Percentiles rank a stretch among this genome's conserved stretches.
These are phyloP conservation scores for Blastocystis sp. DNA, from an alignment of 352 stramenopile genomes.

Conservation along the genomic window DNA sequence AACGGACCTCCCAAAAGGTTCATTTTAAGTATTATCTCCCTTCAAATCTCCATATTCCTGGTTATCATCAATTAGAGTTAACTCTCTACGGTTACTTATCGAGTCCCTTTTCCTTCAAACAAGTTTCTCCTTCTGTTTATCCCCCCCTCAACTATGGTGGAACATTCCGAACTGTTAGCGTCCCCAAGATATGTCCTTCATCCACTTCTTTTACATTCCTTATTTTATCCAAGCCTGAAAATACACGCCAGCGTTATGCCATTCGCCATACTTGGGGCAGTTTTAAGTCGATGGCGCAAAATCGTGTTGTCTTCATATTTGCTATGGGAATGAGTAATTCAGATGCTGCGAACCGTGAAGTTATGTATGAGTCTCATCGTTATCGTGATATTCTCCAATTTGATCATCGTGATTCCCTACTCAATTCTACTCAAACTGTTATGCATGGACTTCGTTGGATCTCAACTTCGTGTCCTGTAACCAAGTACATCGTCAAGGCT, in stretches of 20 bases:
- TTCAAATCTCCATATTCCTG: not conserved
- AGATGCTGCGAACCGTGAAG: not conserved
- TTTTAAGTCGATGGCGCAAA: not conserved
- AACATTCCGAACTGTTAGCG: not conserved
- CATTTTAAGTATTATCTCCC: no score
- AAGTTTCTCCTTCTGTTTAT: not conserved
- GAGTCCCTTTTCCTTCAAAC: not conserved
- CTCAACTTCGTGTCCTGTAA: not conserved
- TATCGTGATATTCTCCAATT: not conserved
- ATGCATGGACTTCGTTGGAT: not conserved
- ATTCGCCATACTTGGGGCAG: slow-evolving; percentile 7
- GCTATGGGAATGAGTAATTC: not conserved
- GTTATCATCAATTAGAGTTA: not conserved
- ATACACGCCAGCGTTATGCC: not conserved
- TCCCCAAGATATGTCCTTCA: not conserved
- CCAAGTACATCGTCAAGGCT: not conserved
- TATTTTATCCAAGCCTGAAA: not conserved
- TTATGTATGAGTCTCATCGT: not conserved
- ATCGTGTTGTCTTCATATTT: not conserved
- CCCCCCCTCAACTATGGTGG: not conserved
- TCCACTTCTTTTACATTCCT: not conserved
- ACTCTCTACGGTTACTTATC: not conserved
- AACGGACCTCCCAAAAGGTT: no score
- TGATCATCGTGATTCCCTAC: not conserved
- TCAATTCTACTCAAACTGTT: not conserved